Evolutionary conservation across 2,329 filamentous ascomycete genomes (phyloP), one percentile per base, ranked within the genome.

Genomic region (Neophaeococcomyces mojaviensis): DNA sequence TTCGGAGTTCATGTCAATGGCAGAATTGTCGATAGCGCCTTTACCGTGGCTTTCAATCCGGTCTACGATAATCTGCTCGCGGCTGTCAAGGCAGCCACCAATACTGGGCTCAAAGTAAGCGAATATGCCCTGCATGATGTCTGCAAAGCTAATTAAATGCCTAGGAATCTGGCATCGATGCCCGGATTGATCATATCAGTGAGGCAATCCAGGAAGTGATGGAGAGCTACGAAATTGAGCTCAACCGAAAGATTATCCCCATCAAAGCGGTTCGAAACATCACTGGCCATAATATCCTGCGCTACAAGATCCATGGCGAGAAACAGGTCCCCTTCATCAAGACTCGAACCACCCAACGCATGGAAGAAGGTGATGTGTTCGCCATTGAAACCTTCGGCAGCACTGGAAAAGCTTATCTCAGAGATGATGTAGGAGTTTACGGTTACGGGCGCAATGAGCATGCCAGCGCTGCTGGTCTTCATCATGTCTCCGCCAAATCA

Each of bases 1-100:
- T 86, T 88, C 58, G 85, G 86, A 39, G 85, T 89, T 24, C 86
- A 90, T 61, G 76, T 89, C 58, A 86, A 84, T 59, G 86, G 86
- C 3, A 76, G 80, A 55, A 90, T 89, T 60, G 84, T 89, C 48
- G 85, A 90, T 68, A 85, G 80, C 54, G 82, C 82, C 2, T 86
- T 85, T 58, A 85, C 82, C 20, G 69, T 85, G 67, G 69, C 79
- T 4, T 83, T 82, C 50, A 77, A 85, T 54, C 79, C 79, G 0
- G 74, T 79, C 22, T 85, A 84, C 58, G 81, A 85, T 59, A 80
- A 80, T 50, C 70, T 86, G 2, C 66, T 85, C 39, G 73, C 72
- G 20, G 81, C 82, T 1, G 81, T 82, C 46, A 82, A 78, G 62
- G 80, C 80, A 56, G 79, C 79, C 33, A 85, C 81, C 19, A 82